These are phyloP conservation scores for Wickerhamiella azymoides DNA, from an alignment of 805 yeast genomes.

Conservation along the genomic window DNA sequence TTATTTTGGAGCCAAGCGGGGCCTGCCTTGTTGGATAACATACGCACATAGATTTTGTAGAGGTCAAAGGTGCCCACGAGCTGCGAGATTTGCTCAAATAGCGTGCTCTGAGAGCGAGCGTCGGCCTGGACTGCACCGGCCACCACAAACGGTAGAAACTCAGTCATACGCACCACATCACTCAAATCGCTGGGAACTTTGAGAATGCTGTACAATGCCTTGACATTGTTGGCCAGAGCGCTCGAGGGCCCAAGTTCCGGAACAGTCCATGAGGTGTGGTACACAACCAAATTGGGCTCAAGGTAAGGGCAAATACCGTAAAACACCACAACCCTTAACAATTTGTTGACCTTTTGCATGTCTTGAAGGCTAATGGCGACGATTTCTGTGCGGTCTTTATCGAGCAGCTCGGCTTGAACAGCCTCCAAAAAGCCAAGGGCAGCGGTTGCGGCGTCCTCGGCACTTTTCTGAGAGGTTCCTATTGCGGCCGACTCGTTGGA, in stretches of 20 bases:
- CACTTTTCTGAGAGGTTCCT: too few species aligned
- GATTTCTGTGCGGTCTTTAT: conserved; percentile 12
- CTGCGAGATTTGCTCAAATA: background rate
- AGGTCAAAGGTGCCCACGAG: conserved; percentile 51
- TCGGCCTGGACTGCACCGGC: conserved; percentile 9
- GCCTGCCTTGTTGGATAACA: conserved; percentile 11
- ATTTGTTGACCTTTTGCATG: conserved; percentile 53
- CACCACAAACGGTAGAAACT: conserved; percentile 12
- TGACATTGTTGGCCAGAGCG: background rate
- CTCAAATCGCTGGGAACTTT: conserved; percentile 19
- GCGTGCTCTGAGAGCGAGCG: background rate
- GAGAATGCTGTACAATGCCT: background rate
- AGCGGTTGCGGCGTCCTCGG: background rate
- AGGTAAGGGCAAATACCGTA: conserved; percentile 60
- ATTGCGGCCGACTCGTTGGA: background rate
- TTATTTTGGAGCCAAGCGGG: conserved; percentile 35
- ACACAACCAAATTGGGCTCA: conserved; percentile 21
- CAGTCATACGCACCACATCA: conserved; percentile 23
- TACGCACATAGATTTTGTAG: conserved; percentile 41
- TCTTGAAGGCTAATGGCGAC: conserved; percentile 67
- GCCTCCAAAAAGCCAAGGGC: background rate
- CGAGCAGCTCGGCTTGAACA: background rate
- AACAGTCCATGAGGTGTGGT: background rate
- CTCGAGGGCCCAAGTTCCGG: background rate
- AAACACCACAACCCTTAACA: conserved; percentile 50